phyloP scores from a whole-genome alignment of 495 filamentous ascomycete genomes.

The Parmelia sp. region DNA sequence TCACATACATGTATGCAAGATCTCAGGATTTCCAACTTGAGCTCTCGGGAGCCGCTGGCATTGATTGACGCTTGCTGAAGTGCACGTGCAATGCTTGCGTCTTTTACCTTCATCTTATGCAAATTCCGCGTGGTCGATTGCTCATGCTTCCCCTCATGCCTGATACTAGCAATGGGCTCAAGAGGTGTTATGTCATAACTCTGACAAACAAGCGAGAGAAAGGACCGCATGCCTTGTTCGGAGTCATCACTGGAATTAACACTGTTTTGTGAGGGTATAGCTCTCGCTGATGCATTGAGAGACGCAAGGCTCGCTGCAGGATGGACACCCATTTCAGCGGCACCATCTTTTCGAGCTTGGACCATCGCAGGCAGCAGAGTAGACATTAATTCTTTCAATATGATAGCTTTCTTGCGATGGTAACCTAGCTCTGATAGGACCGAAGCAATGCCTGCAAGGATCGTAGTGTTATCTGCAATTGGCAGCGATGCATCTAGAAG shows the following conservation, averaged over 20 bases:
- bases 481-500: conserved; percentile 48
- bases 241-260: conserved; percentile 7
- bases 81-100: conserved; percentile 46
- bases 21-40: conserved; percentile 80
- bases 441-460: conserved; percentile 81
- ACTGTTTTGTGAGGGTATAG: neutral
- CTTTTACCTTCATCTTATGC: conserved; percentile 27
- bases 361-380: conserved; percentile 76
- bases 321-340: conserved; percentile 91
- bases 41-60: conserved; percentile 55
- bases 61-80: conserved; percentile 46
- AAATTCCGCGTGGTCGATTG: conserved; percentile 10
- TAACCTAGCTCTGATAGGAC: conserved; percentile 69
- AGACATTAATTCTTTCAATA: conserved; percentile 76
- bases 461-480: conserved; percentile 63
- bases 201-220: conserved; percentile 27
- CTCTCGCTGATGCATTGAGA: conserved; percentile 31
- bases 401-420: conserved; percentile 78
- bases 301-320: conserved; percentile 78
- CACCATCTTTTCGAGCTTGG: conserved; percentile 86
- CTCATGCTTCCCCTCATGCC: neutral
- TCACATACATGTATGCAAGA: conserved; percentile 86
- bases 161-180: neutral
- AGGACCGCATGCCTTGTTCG: conserved; percentile 23
- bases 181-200: conserved; percentile 25